Conservation (phyloP, 1,284 basidiomycete genomes). For the Takashimella tepidaria region DNA sequence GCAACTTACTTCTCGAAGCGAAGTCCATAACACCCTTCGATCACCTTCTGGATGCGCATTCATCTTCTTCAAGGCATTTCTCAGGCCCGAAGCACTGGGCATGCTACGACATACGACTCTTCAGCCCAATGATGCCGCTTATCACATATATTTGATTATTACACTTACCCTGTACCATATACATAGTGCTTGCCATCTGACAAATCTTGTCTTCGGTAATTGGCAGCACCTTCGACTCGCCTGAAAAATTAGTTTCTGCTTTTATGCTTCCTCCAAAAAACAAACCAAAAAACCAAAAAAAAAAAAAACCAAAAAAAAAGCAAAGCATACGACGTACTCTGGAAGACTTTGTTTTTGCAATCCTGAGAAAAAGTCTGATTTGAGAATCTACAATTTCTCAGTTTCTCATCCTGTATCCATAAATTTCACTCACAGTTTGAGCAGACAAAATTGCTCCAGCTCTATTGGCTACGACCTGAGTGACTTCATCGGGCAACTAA, state of each 20-base stretch:
- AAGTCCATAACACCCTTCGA: constrained; percentile 82
- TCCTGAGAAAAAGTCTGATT: constrained; percentile 94
- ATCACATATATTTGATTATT: no score
- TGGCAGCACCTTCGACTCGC: constrained; percentile 86
- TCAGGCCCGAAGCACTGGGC: constrained; percentile 50
- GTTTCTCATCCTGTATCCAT: constrained; percentile 35
- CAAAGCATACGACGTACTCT: constrained; percentile 56
- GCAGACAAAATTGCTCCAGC: constrained; percentile 76
- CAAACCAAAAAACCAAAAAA: constrained; percentile 5
- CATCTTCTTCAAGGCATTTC: constrained; percentile 74
- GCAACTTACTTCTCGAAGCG: constrained; percentile 74
- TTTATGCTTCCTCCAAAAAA: no score
- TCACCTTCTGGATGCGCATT: constrained; percentile 67
- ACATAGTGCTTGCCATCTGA: constrained; percentile 56
- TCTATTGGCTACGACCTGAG: constrained; percentile 75
- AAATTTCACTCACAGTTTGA: constrained; percentile 35
- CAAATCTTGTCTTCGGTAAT: constrained; percentile 61
- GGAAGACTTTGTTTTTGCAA: constrained; percentile 91
- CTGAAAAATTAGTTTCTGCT: no score
- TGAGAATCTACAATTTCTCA: constrained; percentile 63
- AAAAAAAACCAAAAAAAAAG: background rate
- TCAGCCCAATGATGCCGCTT: no score
- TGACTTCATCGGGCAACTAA: constrained; percentile 71
- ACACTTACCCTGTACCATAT: constrained; percentile 75
- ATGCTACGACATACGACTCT: constrained; percentile 12